Conservation (phyloP, 768 basidiomycete species). For the Rhodotorula paludigena region DNA sequence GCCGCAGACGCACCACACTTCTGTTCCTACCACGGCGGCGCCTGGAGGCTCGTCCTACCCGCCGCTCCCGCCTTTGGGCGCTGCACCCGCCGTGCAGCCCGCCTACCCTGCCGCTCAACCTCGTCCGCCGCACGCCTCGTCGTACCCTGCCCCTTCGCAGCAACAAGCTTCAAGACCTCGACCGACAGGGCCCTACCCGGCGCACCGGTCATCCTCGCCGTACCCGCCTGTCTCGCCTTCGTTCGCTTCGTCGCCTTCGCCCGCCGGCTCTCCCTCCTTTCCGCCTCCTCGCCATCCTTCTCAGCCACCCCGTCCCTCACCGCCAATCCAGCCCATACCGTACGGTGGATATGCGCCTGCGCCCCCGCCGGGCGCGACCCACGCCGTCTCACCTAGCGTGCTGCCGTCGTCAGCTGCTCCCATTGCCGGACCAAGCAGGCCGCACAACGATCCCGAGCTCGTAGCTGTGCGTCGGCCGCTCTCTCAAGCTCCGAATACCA, state of each 20-base stretch:
- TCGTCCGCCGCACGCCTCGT: no score
- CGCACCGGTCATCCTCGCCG: background rate
- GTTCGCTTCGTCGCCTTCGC: background rate
- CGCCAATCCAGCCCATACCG: background rate
- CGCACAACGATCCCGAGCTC: background rate
- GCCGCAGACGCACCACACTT: no score
- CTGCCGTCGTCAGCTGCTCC: no score
- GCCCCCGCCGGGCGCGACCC: background rate
- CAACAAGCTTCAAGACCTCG: no score
- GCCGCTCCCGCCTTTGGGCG: no score
- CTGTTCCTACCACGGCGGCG: no score
- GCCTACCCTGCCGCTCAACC: no score
- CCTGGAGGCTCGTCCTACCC: no score
- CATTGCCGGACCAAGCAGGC: no score
- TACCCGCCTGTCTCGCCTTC: background rate
- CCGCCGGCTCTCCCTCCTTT: background rate
- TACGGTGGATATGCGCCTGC: background rate
- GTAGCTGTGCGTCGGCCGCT: background rate
- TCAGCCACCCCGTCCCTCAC: background rate
- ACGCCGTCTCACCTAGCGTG: background rate
- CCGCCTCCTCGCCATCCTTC: background rate
- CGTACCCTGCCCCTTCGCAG: no score
- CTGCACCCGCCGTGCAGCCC: no score
- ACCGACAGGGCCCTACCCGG: no score
- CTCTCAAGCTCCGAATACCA: background rate